Conservation (phyloP, 495 filamentous ascomycete species). For the Recurvomyces mirabilis region DNA sequence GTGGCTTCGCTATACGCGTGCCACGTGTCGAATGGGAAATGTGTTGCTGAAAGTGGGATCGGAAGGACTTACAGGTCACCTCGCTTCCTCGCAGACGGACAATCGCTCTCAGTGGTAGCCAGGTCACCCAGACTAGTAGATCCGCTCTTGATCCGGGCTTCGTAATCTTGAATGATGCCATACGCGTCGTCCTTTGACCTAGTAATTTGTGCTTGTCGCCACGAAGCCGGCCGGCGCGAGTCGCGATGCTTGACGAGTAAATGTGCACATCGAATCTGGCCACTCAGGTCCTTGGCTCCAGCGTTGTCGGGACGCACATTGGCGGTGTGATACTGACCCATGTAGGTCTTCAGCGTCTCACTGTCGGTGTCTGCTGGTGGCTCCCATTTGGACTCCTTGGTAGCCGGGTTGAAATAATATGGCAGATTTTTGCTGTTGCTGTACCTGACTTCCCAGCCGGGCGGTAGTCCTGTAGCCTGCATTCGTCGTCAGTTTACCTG, state of each 20-base stretch:
- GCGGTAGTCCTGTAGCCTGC: constrained; percentile 67
- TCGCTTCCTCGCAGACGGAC: constrained; percentile 83
- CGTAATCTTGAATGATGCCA: constrained; percentile 59
- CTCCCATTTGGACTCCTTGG: constrained; percentile 86
- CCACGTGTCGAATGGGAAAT: too few relatives aligned
- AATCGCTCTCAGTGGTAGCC: constrained; percentile 82
- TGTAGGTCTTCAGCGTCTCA: constrained; percentile 83
- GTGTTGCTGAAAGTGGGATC: too few relatives aligned
- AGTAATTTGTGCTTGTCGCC: constrained; percentile 81
- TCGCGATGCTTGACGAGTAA: constrained; percentile 85
- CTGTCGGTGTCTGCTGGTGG: constrained; percentile 76
- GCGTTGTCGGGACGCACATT: constrained; percentile 39
- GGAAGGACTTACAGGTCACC: constrained; percentile 77
- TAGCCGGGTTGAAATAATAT: constrained; percentile 85
- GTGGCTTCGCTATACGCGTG: too few relatives aligned
- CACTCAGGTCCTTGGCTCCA: constrained; percentile 40
- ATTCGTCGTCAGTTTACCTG: constrained; percentile 1
- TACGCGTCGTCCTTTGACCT: constrained; percentile 78
- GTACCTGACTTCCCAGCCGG: constrained; percentile 76
- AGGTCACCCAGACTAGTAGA: constrained; percentile 61
- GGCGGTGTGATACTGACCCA: constrained; percentile 66
- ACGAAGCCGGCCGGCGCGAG: constrained; percentile 77
- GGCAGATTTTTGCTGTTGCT: constrained; percentile 95
- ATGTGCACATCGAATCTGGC: constrained; percentile 86
- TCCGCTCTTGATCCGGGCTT: constrained; percentile 60